Conservation (phyloP, 208 protist genomes). For the Trypanosoma scelopori region DNA sequence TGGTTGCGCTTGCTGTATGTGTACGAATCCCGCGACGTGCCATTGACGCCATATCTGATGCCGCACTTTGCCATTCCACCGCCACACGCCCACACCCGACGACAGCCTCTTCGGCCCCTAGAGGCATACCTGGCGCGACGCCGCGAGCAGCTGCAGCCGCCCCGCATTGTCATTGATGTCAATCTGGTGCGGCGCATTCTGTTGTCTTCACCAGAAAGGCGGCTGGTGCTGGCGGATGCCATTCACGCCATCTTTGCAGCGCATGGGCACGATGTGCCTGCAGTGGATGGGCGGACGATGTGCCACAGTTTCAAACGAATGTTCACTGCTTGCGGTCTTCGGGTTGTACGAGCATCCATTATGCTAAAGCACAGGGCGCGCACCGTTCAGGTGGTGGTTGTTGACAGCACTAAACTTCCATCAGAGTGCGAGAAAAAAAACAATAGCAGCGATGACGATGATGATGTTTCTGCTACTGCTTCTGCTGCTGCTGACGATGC, state of each 20-base stretch:
- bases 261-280: slow-evolving; percentile 32
- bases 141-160: slow-evolving; percentile 19
- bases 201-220: slow-evolving; percentile 51
- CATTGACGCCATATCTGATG: slow-evolving; percentile 12
- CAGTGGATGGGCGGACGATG: slow-evolving; percentile 22
- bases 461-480: background rate
- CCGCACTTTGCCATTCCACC: slow-evolving; percentile 21
- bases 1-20: slow-evolving; percentile 37
- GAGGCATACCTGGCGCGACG: slow-evolving; percentile 66
- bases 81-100: background rate
- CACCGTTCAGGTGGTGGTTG: slow-evolving; percentile 46
- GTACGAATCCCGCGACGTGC: background rate
- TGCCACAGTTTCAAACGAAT: slow-evolving; percentile 30
- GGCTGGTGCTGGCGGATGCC: slow-evolving; percentile 66
- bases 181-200: slow-evolving; percentile 47
- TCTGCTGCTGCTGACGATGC: background rate
- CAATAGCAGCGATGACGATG: background rate
- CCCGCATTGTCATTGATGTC: slow-evolving; percentile 48
- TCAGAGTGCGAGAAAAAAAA: background rate
- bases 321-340: slow-evolving; percentile 43
- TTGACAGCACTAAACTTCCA: background rate
- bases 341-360: slow-evolving; percentile 41
- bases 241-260: slow-evolving; percentile 59
- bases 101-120: slow-evolving; percentile 31
- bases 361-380: slow-evolving; percentile 21